These are phyloP conservation scores for Bocquillonia castaneifolia DNA, from an alignment of 441 rosid species.

Conservation along the genomic window DNA sequence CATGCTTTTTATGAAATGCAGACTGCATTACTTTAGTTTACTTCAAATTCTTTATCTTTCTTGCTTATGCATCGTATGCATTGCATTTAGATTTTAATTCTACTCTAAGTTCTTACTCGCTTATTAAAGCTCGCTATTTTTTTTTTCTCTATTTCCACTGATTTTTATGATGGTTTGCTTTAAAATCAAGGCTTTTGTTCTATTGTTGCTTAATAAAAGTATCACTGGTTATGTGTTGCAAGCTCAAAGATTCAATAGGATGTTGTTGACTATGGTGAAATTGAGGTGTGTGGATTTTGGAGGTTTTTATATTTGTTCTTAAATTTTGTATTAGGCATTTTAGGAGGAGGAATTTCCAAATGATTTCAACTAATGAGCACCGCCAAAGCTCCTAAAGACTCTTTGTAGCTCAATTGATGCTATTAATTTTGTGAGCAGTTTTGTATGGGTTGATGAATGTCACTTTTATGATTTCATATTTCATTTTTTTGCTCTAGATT, in stretches of 20 bases:
- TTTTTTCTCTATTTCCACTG: neutral
- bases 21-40: neutral
- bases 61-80: neutral
- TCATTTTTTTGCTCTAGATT: constrained; percentile 8
- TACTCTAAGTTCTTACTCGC: neutral
- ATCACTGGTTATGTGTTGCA: neutral
- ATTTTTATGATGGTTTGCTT: neutral
- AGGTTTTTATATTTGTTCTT: neutral
- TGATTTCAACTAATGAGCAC: neutral
- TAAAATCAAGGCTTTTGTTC: neutral
- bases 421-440: neutral
- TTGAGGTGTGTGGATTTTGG: no score
- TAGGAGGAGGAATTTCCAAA: neutral
- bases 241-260: neutral
- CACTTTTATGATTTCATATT: neutral
- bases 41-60: neutral
- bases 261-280: neutral
- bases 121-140: neutral
- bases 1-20: constrained; percentile 1
- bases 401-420: neutral
- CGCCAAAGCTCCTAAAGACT: neutral
- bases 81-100: neutral
- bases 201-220: neutral
- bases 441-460: neutral
- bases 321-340: neutral